phyloP scores from a whole-genome alignment of 768 basidiomycete genomes.

The Lentinula raphanica region DNA sequence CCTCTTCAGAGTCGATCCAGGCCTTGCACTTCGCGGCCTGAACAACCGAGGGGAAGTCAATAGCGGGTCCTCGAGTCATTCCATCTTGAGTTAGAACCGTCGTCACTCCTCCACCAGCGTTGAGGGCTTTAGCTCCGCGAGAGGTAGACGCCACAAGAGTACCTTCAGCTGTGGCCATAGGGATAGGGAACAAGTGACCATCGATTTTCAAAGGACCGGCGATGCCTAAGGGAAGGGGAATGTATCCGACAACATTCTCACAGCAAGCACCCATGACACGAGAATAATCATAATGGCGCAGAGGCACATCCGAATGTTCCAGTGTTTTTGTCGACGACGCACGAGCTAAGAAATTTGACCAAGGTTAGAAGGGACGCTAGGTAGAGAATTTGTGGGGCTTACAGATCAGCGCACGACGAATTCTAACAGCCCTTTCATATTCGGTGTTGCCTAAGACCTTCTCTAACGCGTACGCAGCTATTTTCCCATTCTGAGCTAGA shows the following conservation, averaged over 20 bases:
- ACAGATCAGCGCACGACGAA: slow-evolving; percentile 90
- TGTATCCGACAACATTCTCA: slow-evolving; percentile 97
- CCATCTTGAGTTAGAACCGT: slow-evolving; percentile 90
- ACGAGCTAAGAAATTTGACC: slow-evolving; percentile 52
- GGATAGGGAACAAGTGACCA: slow-evolving; percentile 78
- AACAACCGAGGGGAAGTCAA: slow-evolving; percentile 83
- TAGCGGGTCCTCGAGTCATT: slow-evolving; percentile 99
- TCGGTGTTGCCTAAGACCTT: slow-evolving; percentile 70
- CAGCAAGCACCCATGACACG: slow-evolving; percentile 95
- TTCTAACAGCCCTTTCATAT: slow-evolving; percentile 77
- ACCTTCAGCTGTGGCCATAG: slow-evolving; percentile 99
- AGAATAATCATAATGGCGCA: slow-evolving; percentile 86
- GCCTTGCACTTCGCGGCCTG: slow-evolving; percentile 79
- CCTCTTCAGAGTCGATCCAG: slow-evolving; percentile 83
- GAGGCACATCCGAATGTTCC: slow-evolving; percentile 78
- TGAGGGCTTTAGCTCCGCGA: slow-evolving; percentile 96
- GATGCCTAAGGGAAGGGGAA: slow-evolving; percentile 92
- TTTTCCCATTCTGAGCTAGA: slow-evolving; percentile 86
- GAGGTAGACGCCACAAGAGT: slow-evolving; percentile 97
- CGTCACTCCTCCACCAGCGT: slow-evolving; percentile 90
- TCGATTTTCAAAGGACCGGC: slow-evolving; percentile 94
- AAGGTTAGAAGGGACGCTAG: not conserved
- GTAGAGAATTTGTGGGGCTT: slow-evolving; percentile 32
- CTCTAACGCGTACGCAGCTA: slow-evolving; percentile 92
- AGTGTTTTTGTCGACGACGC: slow-evolving; percentile 79